A percentile compares a stretch with the other conserved stretches of the same genome.
These are phyloP conservation scores for Aspergillus luchuensis DNA, from an alignment of 2,329 filamentous ascomycete species.

Conservation along the genomic window DNA sequence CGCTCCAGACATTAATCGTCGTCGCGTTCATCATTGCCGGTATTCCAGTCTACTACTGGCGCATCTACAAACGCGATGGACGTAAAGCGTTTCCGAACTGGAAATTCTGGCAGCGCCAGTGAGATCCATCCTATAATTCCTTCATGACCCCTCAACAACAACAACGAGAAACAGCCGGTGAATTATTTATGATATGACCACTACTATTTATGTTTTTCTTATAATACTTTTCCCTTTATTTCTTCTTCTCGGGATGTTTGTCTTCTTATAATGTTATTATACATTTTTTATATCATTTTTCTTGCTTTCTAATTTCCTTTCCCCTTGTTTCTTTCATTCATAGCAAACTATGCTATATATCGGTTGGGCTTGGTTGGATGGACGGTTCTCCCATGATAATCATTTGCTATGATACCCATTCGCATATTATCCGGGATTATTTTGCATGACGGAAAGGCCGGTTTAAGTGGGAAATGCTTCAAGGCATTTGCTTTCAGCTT, in stretches of 20 bases:
- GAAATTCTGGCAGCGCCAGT: slow-evolving; percentile 48
- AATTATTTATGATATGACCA: background rate
- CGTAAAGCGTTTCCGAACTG: slow-evolving; percentile 36
- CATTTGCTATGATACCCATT: slow-evolving; percentile 5
- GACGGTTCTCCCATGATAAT: background rate
- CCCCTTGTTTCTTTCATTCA: background rate
- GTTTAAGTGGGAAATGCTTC: background rate
- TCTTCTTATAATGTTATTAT: background rate
- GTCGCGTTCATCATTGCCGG: slow-evolving; percentile 81
- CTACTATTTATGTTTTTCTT: slow-evolving; percentile 1
- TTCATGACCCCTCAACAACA: background rate
- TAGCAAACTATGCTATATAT: background rate
- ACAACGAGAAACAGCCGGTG: background rate
- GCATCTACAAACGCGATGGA: slow-evolving; percentile 68
- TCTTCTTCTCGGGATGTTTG: background rate
- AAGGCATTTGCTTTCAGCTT: background rate
- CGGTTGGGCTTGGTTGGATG: background rate
- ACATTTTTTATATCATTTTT: background rate
- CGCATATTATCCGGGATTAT: background rate
- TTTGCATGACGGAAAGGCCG: background rate
- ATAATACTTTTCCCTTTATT: background rate
- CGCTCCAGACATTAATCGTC: slow-evolving; percentile 85
- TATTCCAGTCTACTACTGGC: slow-evolving; percentile 85
- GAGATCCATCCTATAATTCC: background rate
- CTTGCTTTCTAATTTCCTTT: background rate